These are phyloP conservation scores for Zygosaccharomyces rouxii DNA, from an alignment of 805 yeast species.

Conservation along the genomic window DNA sequence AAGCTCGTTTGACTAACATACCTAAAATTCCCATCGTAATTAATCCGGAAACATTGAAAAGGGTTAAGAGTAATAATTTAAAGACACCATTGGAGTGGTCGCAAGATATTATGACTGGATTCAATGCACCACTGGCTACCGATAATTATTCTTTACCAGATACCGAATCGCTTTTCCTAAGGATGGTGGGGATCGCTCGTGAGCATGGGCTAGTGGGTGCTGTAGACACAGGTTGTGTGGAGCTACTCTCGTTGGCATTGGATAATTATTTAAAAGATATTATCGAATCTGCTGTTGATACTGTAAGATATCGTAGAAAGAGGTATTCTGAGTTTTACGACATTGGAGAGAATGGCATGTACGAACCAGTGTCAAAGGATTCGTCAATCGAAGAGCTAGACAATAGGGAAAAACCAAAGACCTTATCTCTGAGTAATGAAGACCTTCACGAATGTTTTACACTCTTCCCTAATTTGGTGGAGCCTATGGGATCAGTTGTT, in stretches of 20 bases:
- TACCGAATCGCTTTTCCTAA: conserved; percentile 55
- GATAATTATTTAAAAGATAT: conserved; percentile 74
- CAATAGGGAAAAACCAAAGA: conserved; percentile 11
- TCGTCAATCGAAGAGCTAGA: conserved; percentile 3
- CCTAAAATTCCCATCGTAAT: conserved; percentile 78
- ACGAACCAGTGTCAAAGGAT: conserved; percentile 25
- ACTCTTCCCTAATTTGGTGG: conserved; percentile 62
- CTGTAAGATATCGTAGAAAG: conserved; percentile 56
- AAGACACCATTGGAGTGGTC: conserved; percentile 70
- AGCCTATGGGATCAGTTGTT: conserved; percentile 58
- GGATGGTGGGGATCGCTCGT: conserved; percentile 77
- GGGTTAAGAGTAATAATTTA: conserved; percentile 31
- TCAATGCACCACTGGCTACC: conserved; percentile 73
- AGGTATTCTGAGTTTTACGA: conserved; percentile 39
- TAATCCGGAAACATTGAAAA: conserved; percentile 32
- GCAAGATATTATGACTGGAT: conserved; percentile 83
- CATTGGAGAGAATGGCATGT: conserved; percentile 31
- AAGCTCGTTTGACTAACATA: conserved; percentile 52
- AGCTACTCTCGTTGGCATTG: conserved; percentile 70
- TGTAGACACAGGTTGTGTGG: conserved; percentile 73
- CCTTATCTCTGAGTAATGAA: conserved; percentile 49
- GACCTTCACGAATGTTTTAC: conserved; percentile 63
- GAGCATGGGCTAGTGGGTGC: conserved; percentile 86
- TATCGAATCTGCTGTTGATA: conserved; percentile 69
- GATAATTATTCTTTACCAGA: conserved; percentile 85